Evolutionary conservation across 1,139 yeast genomes (phyloP).

Genomic region (Candida sp.): DNA sequence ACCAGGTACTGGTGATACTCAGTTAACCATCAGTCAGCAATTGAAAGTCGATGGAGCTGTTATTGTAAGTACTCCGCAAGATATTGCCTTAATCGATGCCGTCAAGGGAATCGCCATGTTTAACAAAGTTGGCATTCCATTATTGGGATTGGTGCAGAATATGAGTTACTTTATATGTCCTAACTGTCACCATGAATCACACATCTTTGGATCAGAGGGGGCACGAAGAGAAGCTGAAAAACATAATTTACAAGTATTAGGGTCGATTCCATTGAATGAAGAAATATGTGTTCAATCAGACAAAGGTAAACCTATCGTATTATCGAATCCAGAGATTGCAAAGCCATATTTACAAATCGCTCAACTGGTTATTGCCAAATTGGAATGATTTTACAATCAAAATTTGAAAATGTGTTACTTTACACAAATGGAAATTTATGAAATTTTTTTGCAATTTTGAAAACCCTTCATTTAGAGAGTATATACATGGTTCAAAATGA

Average conservation of each 20-base stretch:
- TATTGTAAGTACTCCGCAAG: slow-evolving; percentile 85
- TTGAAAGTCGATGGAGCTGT: slow-evolving; percentile 76
- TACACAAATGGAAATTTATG: background rate
- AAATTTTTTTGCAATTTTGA: too few relatives aligned
- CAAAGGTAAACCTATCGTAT: slow-evolving; percentile 60
- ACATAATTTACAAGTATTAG: slow-evolving; percentile 51
- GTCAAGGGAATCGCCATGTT: slow-evolving; percentile 81
- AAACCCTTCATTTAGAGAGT: too few relatives aligned
- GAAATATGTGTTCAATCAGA: slow-evolving; percentile 64
- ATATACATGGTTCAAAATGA: background rate
- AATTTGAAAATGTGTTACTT: background rate
- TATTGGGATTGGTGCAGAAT: slow-evolving; percentile 76
- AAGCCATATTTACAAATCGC: slow-evolving; percentile 48
- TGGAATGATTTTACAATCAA: slow-evolving; percentile 5
- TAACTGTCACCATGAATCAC: slow-evolving; percentile 68
- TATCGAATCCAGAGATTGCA: slow-evolving; percentile 40
- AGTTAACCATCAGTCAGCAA: slow-evolving; percentile 76
- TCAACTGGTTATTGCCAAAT: slow-evolving; percentile 12
- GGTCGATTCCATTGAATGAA: slow-evolving; percentile 64
- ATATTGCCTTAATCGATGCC: slow-evolving; percentile 79
- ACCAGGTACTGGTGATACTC: slow-evolving; percentile 92
- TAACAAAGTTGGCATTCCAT: slow-evolving; percentile 68
- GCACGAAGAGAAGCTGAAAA: slow-evolving; percentile 55
- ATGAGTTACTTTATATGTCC: slow-evolving; percentile 82
- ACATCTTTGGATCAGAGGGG: slow-evolving; percentile 72